Percentiles rank a stretch among this genome's conserved stretches.
phyloP scores from a whole-genome alignment of 352 stramenopile species.

The Phytopythium chamaehyphon region DNA sequence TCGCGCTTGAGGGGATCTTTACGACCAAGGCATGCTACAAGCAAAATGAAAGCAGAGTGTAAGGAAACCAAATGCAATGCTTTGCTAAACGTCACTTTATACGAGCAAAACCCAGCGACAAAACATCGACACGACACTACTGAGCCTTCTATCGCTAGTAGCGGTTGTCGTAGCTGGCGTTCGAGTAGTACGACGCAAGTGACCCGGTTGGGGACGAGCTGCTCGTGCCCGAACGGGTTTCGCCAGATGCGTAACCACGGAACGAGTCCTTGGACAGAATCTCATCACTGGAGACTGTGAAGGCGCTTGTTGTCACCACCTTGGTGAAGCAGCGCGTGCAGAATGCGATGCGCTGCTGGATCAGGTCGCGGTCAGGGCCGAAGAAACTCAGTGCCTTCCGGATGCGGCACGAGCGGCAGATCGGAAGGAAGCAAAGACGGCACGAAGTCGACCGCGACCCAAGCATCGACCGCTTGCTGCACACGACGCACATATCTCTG shows the following conservation, averaged over 20 bases:
- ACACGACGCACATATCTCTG: conserved; percentile 24
- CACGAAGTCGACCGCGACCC: conserved; percentile 21
- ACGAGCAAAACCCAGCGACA: background rate
- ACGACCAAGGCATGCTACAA: no score
- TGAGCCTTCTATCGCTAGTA: conserved; percentile 2
- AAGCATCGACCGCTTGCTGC: conserved; percentile 11
- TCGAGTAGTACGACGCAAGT: conserved; percentile 12
- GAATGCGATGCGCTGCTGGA: conserved; percentile 35
- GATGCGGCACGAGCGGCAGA: conserved; percentile 34
- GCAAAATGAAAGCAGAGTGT: no score
- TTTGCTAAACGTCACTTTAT: no score
- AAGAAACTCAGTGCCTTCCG: conserved; percentile 33
- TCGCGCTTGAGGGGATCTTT: no score
- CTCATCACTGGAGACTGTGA: conserved; percentile 23
- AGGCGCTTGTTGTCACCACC: conserved; percentile 25
- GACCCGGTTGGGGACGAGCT: conserved; percentile 9
- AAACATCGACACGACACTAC: background rate
- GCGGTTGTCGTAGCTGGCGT: conserved; percentile 8
- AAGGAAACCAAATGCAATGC: no score
- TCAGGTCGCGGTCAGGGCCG: conserved; percentile 23
- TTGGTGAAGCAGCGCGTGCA: conserved; percentile 28
- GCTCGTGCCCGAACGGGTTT: conserved; percentile 9
- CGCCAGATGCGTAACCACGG: background rate
- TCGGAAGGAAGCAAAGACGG: conserved; percentile 28
- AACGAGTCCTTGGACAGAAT: conserved; percentile 21